phyloP scores from a whole-genome alignment of 2,329 filamentous ascomycete genomes.

The Ophiosphaerella narmari region DNA sequence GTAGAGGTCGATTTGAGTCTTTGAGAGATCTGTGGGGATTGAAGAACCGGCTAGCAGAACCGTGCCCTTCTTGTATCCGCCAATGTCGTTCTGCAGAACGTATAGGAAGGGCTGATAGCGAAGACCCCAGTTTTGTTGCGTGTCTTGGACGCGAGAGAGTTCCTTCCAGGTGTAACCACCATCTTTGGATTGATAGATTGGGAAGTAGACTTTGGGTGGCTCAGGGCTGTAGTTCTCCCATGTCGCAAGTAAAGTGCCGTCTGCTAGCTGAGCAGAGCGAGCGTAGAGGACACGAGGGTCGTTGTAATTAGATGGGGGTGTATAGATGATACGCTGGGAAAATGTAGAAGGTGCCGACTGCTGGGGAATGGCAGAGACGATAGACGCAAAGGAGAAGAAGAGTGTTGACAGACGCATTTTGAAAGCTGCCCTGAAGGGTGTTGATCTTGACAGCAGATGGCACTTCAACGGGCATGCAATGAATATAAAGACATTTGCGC shows the following conservation, averaged over 20 bases:
- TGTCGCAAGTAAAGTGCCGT: conserved; percentile 55
- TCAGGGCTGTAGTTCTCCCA: conserved; percentile 61
- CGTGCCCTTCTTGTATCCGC: conserved; percentile 64
- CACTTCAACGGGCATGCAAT: neutral
- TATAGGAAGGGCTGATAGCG: conserved; percentile 73
- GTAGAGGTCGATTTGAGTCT: conserved; percentile 72
- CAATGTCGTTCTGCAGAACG: conserved; percentile 63
- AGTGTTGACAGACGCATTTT: conserved; percentile 39
- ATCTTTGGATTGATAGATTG: conserved; percentile 54
- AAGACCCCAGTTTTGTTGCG: conserved; percentile 68
- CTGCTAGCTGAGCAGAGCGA: conserved; percentile 53
- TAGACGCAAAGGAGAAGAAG: conserved; percentile 26
- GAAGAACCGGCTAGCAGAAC: conserved; percentile 66
- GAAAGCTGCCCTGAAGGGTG: conserved; percentile 8
- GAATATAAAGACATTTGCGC: conserved; percentile 5
- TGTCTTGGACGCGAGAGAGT: conserved; percentile 66
- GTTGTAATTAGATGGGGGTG: conserved; percentile 50
- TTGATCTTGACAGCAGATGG: neutral
- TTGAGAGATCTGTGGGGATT: conserved; percentile 62
- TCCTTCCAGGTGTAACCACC: conserved; percentile 63
- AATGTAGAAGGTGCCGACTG: conserved; percentile 31
- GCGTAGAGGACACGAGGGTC: conserved; percentile 58
- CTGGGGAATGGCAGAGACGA: conserved; percentile 29
- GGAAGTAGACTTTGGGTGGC: conserved; percentile 51
- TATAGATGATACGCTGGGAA: conserved; percentile 47